Percentiles rank a stretch among this genome's conserved stretches.
phyloP scores from a whole-genome alignment of 495 filamentous ascomycete species.

The Penicillium egyptiacum region DNA sequence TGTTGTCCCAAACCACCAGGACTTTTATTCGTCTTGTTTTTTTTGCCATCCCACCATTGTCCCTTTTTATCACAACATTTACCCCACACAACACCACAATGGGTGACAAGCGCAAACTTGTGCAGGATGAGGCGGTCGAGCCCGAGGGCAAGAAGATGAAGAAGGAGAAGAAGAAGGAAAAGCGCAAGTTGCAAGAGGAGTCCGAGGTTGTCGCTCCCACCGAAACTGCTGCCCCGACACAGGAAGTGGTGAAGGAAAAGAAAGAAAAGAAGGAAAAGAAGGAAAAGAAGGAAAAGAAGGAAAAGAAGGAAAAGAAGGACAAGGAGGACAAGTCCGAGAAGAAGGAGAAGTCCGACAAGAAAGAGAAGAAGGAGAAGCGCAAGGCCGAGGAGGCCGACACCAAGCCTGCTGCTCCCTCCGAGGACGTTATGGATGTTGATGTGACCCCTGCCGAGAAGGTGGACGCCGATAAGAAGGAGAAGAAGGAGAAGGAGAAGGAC shows the following conservation, averaged over 20 bases:
- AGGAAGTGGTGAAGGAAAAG: constrained; percentile 19
- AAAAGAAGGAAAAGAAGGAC: constrained; percentile 13
- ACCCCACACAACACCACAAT: constrained; percentile 28
- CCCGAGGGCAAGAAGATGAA: constrained; percentile 45
- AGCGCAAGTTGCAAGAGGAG: constrained; percentile 23
- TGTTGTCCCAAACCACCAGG: background rate
- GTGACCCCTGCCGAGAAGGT: constrained; percentile 16
- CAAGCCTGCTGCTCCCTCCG: constrained; percentile 7
- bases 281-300: constrained; percentile 22
- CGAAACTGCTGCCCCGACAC: constrained; percentile 6
- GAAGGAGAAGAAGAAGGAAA: constrained; percentile 33
- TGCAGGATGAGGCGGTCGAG: constrained; percentile 31
- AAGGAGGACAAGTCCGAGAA: constrained; percentile 11
- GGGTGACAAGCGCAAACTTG: constrained; percentile 49
- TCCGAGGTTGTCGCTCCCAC: constrained; percentile 13
- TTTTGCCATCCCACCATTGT: background rate
- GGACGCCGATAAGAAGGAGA: constrained; percentile 1
- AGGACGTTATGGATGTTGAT: constrained; percentile 25
- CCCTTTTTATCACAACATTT: background rate
- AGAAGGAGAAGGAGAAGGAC: constrained; percentile 22
- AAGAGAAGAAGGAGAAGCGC: constrained; percentile 14
- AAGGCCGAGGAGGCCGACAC: background rate
- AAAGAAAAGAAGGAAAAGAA: constrained; percentile 24
- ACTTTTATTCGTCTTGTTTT: background rate
- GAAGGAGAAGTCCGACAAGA: constrained; percentile 17